These are phyloP conservation scores for Limtongozyma cylindracea DNA, from an alignment of 805 yeast species.

Conservation along the genomic window DNA sequence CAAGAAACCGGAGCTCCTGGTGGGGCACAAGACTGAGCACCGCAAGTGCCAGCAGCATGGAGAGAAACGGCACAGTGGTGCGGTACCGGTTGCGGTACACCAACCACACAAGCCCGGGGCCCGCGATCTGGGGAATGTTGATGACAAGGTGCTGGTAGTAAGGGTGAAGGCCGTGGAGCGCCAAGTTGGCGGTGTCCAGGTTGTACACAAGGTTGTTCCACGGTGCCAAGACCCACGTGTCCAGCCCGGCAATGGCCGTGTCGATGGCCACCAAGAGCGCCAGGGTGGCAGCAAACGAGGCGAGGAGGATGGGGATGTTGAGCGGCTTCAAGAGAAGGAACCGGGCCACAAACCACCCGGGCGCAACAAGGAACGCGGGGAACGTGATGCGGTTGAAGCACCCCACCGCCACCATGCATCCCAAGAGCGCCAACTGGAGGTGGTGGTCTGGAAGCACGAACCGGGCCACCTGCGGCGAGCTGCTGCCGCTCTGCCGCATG, in stretches of 20 bases:
- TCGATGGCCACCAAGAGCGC: constrained; percentile 21
- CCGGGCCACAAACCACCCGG: constrained; percentile 5
- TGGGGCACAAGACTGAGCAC: constrained; percentile 59
- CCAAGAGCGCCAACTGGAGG: constrained; percentile 1
- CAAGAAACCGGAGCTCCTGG: constrained; percentile 76
- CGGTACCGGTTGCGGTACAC: constrained; percentile 13
- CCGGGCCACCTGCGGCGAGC: constrained; percentile 2
- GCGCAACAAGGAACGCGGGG: no score
- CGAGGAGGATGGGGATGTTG: constrained; percentile 4
- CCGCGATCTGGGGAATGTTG: constrained; percentile 61
- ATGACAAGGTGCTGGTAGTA: constrained; percentile 46
- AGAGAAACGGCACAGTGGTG: constrained; percentile 26
- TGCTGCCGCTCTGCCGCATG: no score
- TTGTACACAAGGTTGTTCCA: constrained; percentile 59
- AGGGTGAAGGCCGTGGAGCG: constrained; percentile 67
- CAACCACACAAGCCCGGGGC: constrained; percentile 36
- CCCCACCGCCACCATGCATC: constrained; percentile 29
- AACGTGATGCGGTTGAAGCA: constrained; percentile 57
- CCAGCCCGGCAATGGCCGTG: constrained; percentile 14
- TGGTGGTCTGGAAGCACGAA: no score
- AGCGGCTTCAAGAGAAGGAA: constrained; percentile 11
- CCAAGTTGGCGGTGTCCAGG: constrained; percentile 25
- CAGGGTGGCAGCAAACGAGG: constrained; percentile 11
- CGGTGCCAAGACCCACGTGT: constrained; percentile 12
- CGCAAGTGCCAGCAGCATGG: constrained; percentile 34